Percentiles rank a stretch among this genome's conserved stretches.
phyloP scores from a whole-genome alignment of 2,329 filamentous ascomycete species.

The Cladophialophora chaetospira region DNA sequence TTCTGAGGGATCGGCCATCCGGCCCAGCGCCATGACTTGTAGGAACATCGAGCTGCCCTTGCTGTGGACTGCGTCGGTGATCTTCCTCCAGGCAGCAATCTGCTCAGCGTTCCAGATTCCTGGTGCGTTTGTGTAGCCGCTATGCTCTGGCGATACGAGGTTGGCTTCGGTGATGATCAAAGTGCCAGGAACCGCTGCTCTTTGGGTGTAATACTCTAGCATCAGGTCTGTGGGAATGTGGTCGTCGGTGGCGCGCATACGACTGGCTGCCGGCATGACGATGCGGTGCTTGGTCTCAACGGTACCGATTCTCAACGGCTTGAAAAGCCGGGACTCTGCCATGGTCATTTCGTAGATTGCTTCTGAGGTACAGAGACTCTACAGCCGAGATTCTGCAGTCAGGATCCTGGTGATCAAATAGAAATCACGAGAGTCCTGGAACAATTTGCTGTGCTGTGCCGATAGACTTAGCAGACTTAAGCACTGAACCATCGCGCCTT shows the following conservation, averaged over 20 bases:
- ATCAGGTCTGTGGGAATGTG: conserved; percentile 38
- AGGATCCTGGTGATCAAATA: too few species aligned
- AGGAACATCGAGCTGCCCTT: conserved; percentile 52
- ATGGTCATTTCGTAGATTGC: too few species aligned
- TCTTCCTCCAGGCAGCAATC: conserved; percentile 53
- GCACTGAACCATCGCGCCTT: too few species aligned
- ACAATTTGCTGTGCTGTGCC: too few species aligned
- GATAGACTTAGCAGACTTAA: too few species aligned
- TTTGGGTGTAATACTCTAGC: conserved; percentile 46
- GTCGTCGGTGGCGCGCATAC: conserved; percentile 51
- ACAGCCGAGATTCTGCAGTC: too few species aligned
- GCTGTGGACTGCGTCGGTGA: conserved; percentile 54
- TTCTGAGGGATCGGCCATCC: conserved; percentile 45
- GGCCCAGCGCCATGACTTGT: conserved; percentile 48
- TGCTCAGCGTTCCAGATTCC: conserved; percentile 39
- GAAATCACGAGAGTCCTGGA: too few species aligned
- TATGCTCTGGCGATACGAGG: not conserved
- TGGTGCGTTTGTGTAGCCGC: conserved; percentile 15
- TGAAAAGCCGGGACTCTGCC: conserved; percentile 14
- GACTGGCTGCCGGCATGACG: conserved; percentile 55
- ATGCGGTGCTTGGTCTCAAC: conserved; percentile 46
- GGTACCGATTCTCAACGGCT: conserved; percentile 5
- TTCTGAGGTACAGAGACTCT: too few species aligned
- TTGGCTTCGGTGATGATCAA: conserved; percentile 37
- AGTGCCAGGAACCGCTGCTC: conserved; percentile 39